Percentiles rank a stretch among this genome's conserved stretches.
These are phyloP conservation scores for Prunus dulcis DNA, from an alignment of 306 rosid species.

Conservation along the genomic window DNA sequence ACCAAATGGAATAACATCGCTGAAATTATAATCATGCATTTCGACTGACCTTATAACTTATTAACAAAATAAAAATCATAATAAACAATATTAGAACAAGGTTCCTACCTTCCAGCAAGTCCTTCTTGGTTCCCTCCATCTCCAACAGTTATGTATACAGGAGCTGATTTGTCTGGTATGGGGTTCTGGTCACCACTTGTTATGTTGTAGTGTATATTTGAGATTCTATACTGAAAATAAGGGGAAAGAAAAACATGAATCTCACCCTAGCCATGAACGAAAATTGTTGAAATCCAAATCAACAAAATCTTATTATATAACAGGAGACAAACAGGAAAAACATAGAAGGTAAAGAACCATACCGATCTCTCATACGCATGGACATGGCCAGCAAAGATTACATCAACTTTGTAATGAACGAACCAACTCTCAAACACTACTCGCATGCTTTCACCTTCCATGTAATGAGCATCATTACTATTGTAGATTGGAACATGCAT, in stretches of 20 bases:
- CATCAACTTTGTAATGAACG: conserved; percentile 69
- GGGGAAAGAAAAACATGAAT: conserved; percentile 10
- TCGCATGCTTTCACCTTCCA: conserved; percentile 98
- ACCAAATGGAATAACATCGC: background rate
- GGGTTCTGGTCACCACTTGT: conserved; percentile 65
- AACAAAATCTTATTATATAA: background rate
- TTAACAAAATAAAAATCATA: background rate
- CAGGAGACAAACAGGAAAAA: too few relatives aligned
- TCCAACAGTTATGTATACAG: conserved; percentile 92
- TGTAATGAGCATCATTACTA: conserved; percentile 76
- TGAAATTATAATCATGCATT: background rate
- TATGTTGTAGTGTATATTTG: conserved; percentile 65
- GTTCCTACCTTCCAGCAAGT: conserved; percentile 75
- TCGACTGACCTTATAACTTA: background rate
- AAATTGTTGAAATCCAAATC: background rate
- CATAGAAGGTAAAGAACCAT: conserved; percentile 18
- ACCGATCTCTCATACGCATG: conserved; percentile 99
- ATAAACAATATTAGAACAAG: background rate
- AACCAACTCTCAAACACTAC: conserved; percentile 82
- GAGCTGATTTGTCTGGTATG: conserved; percentile 74
- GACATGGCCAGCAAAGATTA: conserved; percentile 94
- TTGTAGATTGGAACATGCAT: conserved; percentile 87
- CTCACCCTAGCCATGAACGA: background rate
- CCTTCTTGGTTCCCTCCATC: conserved; percentile 99
- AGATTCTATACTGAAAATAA: conserved; percentile 69